A percentile compares a stretch with the other conserved stretches of the same genome.
These are phyloP conservation scores for Dioscorea cayenensis DNA, from an alignment of 116 monocot species.

Conservation along the genomic window DNA sequence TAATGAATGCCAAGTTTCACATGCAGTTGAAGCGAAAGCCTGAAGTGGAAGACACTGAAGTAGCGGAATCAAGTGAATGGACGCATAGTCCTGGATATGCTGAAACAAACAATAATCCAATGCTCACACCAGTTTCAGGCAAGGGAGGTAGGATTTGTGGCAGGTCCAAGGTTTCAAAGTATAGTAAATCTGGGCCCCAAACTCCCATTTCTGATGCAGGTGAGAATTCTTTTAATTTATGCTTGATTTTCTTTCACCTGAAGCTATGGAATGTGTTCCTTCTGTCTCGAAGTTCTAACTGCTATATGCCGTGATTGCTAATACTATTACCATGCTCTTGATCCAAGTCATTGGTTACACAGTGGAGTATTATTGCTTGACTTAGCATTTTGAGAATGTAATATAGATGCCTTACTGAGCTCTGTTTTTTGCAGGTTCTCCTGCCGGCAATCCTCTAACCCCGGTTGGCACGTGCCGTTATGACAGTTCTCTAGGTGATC, in stretches of 20 bases:
- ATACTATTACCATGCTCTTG: no score
- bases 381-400: no score
- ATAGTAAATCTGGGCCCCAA: constrained; percentile 25
- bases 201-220: constrained; percentile 36
- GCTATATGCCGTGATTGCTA: no score
- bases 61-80: constrained; percentile 27
- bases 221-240: neutral
- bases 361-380: no score
- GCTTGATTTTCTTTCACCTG: neutral
- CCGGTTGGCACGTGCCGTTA: constrained; percentile 47
- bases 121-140: constrained; percentile 39
- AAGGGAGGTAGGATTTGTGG: constrained; percentile 22
- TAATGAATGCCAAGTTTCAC: neutral
- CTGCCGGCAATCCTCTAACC: constrained; percentile 24
- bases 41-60: constrained; percentile 23
- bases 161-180: constrained; percentile 19
- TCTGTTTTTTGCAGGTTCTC: constrained; percentile 23
- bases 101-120: constrained; percentile 21
- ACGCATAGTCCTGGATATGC: constrained; percentile 18
- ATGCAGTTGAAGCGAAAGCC: constrained; percentile 36
- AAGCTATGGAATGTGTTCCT: no score
- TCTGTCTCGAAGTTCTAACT: no score
- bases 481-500: constrained; percentile 51
- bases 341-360: neutral
- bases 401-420: no score